Conservation (phyloP, 768 basidiomycete genomes). For the Termitomyces sp. region DNA sequence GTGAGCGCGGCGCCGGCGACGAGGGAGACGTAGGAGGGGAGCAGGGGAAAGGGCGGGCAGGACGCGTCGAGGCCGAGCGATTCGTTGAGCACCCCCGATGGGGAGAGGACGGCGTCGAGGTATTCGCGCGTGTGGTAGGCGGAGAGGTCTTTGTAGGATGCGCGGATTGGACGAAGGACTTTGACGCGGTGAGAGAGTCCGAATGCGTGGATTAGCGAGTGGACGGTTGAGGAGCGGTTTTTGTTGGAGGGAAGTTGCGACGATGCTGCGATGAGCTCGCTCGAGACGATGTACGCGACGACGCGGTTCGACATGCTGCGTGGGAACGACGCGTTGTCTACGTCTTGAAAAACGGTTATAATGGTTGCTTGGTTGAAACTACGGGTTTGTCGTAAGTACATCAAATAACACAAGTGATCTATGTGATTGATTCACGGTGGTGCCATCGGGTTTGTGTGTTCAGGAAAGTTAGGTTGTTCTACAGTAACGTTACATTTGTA, state of each 20-base stretch:
- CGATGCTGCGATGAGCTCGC: conserved; percentile 54
- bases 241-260: conserved; percentile 66
- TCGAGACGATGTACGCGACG: conserved; percentile 49
- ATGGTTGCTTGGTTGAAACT: no score
- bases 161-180: conserved; percentile 51
- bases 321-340: no score
- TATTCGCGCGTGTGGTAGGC: conserved; percentile 73
- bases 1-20: conserved; percentile 80
- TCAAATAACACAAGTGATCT: no score
- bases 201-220: conserved; percentile 54
- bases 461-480: no score
- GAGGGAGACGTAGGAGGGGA: conserved; percentile 65
- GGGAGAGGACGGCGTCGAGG: conserved; percentile 53
- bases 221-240: conserved; percentile 62
- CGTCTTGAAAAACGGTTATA: no score
- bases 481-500: no score
- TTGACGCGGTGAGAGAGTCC: conserved; percentile 38
- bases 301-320: neutral
- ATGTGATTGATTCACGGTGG: no score
- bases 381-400: no score
- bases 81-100: conserved; percentile 11
- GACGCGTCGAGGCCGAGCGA: conserved; percentile 46
- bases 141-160: conserved; percentile 53
- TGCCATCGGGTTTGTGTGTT: no score
- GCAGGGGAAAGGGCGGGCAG: conserved; percentile 71